Conservation (phyloP, 2,329 filamentous ascomycete species). For the Exophiala aquamarina region DNA sequence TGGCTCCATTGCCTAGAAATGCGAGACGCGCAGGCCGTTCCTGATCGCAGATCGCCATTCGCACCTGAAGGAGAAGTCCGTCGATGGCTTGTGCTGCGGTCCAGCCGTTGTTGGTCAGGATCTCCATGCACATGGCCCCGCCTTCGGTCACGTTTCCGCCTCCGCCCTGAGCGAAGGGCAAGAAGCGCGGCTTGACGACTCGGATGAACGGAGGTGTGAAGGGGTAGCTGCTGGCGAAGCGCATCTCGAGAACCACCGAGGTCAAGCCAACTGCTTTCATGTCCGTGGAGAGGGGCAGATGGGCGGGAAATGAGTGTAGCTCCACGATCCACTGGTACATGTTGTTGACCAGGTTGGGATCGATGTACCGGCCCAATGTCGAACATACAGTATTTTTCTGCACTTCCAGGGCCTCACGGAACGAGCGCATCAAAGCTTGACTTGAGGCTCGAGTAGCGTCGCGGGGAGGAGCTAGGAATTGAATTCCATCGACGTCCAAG, state of each 20-base stretch:
- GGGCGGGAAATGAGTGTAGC: slow-evolving; percentile 74
- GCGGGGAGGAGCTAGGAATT: slow-evolving; percentile 62
- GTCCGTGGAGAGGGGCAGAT: slow-evolving; percentile 70
- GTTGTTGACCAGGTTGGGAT: slow-evolving; percentile 65
- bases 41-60: slow-evolving; percentile 68
- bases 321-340: slow-evolving; percentile 92
- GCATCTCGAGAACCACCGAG: slow-evolving; percentile 77
- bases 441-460: slow-evolving; percentile 65
- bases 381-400: slow-evolving; percentile 63
- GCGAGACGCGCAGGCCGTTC: slow-evolving; percentile 72
- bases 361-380: slow-evolving; percentile 81
- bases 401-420: slow-evolving; percentile 62
- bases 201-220: slow-evolving; percentile 81
- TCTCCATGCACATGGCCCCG: slow-evolving; percentile 81
- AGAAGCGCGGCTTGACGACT: slow-evolving; percentile 76
- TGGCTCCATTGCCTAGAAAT: neutral
- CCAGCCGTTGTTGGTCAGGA: slow-evolving; percentile 84
- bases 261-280: slow-evolving; percentile 63
- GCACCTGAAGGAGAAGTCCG: slow-evolving; percentile 76
- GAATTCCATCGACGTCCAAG: slow-evolving; percentile 62
- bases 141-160: slow-evolving; percentile 84
- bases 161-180: slow-evolving; percentile 69
- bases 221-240: slow-evolving; percentile 75
- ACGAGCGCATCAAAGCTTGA: slow-evolving; percentile 63
- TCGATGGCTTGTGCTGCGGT: slow-evolving; percentile 71